Percentiles rank a stretch among this genome's conserved stretches.
These are phyloP conservation scores for Geranomyces variabilis DNA, from an alignment of 192 early-diverging fungal species.

Conservation along the genomic window DNA sequence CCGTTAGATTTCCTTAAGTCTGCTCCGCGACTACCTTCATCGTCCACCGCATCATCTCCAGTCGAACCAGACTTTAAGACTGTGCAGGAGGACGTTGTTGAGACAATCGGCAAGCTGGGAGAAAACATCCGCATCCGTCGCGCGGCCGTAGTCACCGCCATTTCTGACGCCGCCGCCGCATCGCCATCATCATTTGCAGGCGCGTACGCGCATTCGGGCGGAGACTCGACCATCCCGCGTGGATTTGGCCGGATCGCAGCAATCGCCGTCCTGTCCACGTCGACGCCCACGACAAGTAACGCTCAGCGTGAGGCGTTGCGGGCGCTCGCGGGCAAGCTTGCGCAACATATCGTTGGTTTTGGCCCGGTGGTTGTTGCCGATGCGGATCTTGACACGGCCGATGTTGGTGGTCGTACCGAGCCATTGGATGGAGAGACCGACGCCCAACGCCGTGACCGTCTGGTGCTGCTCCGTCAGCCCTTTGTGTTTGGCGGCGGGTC, in stretches of 20 bases:
- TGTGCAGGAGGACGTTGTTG: conserved; percentile 62
- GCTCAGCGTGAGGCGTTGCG: not conserved
- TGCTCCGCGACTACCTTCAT: not conserved
- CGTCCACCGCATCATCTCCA: not conserved
- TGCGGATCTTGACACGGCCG: not conserved
- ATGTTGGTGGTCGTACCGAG: not conserved
- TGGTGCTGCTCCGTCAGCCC: conserved; percentile 70
- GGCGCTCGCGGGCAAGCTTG: conserved; percentile 66
- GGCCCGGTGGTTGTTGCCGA: conserved; percentile 59
- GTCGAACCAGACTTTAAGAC: not conserved
- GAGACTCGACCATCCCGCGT: conserved; percentile 34
- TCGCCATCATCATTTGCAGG: conserved; percentile 25
- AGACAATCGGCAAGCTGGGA: conserved; percentile 82
- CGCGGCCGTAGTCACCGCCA: conserved; percentile 46
- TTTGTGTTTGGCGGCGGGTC: conserved; percentile 80
- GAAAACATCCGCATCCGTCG: conserved; percentile 88
- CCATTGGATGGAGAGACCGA: conserved; percentile 42
- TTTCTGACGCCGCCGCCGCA: not conserved
- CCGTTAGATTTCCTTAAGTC: not conserved
- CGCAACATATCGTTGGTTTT: conserved; percentile 88
- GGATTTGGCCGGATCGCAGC: conserved; percentile 78
- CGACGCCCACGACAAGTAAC: conserved; percentile 26
- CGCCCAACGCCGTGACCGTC: conserved; percentile 50
- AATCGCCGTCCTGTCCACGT: conserved; percentile 62
- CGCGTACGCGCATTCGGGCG: conserved; percentile 75